Evolutionary conservation across 495 filamentous ascomycete genomes (phyloP).

Genomic region (Penicillium goetzii): DNA sequence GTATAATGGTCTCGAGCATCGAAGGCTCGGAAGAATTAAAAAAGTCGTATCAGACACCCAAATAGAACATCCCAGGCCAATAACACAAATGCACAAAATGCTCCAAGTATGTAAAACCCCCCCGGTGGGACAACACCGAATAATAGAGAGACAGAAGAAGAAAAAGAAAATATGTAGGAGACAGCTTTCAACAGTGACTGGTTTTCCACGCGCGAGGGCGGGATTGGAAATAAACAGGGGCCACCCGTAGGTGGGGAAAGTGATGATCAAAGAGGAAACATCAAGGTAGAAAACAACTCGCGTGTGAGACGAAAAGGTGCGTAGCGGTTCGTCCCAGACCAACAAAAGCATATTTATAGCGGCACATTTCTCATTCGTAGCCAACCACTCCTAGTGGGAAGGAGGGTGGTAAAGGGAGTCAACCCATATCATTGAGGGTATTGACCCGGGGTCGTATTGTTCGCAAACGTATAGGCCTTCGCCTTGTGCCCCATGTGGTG

Average conservation of each 20-base stretch:
- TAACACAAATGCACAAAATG: conserved; percentile 34
- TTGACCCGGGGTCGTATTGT: conserved; percentile 46
- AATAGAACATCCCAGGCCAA: conserved; percentile 34
- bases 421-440: conserved; percentile 32
- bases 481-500: conserved; percentile 48
- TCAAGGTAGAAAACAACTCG: conserved; percentile 18
- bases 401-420: conserved; percentile 3
- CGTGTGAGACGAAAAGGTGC: conserved; percentile 21
- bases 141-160: conserved; percentile 18
- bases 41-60: conserved; percentile 33
- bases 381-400: conserved; percentile 14
- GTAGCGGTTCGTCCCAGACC: conserved; percentile 31
- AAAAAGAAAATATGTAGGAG: conserved; percentile 15
- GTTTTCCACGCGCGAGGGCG: conserved; percentile 17
- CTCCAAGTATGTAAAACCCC: conserved; percentile 35
- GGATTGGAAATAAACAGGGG: conserved; percentile 16
- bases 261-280: conserved; percentile 4
- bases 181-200: conserved; percentile 22
- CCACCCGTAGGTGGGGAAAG: conserved; percentile 13
- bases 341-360: conserved; percentile 31
- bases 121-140: conserved; percentile 31
- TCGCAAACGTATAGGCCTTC: conserved; percentile 49
- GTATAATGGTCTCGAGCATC: conserved; percentile 21
- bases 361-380: conserved; percentile 37
- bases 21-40: conserved; percentile 29